These are phyloP conservation scores for Penicillium pulvis DNA, from an alignment of 495 filamentous ascomycete genomes.

Conservation along the genomic window DNA sequence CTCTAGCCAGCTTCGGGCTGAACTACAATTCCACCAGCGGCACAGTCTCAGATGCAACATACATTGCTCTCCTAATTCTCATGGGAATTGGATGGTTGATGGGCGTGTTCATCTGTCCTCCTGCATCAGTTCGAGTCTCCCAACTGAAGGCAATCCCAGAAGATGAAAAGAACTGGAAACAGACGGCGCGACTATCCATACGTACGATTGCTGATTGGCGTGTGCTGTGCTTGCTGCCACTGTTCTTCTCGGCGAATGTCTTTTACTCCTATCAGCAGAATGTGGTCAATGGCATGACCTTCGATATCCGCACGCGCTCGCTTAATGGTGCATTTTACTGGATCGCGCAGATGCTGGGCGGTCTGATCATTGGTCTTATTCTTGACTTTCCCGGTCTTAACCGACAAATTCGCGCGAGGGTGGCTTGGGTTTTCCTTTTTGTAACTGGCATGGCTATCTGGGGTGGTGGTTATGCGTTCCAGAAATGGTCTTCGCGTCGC, in stretches of 20 bases:
- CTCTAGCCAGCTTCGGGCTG: conserved; percentile 49
- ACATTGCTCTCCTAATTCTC: conserved; percentile 51
- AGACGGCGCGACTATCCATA: conserved; percentile 59
- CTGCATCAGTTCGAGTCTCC: conserved; percentile 49
- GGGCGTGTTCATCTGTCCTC: conserved; percentile 55
- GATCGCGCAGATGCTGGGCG: conserved; percentile 56
- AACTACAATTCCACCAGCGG: conserved; percentile 48
- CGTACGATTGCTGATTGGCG: conserved; percentile 39
- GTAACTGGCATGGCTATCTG: conserved; percentile 52
- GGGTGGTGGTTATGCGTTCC: conserved; percentile 57
- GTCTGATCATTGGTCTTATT: conserved; percentile 49
- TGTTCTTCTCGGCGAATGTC: conserved; percentile 68
- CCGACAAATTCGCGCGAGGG: conserved; percentile 43
- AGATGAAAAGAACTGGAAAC: conserved; percentile 33
- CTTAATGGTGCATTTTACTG: conserved; percentile 57
- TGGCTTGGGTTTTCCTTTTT: conserved; percentile 50
- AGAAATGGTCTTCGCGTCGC: conserved; percentile 42
- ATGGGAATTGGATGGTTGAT: conserved; percentile 50
- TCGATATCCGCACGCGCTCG: conserved; percentile 52
- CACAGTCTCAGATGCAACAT: conserved; percentile 50
- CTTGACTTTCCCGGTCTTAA: conserved; percentile 46
- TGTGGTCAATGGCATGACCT: conserved; percentile 51
- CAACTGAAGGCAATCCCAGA: conserved; percentile 27
- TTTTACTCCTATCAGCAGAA: conserved; percentile 78
- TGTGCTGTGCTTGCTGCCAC: conserved; percentile 50